A percentile compares a stretch with the other conserved stretches of the same genome.
phyloP scores from a whole-genome alignment of 495 filamentous ascomycete genomes.

The Aspergillus carlsbadensis region DNA sequence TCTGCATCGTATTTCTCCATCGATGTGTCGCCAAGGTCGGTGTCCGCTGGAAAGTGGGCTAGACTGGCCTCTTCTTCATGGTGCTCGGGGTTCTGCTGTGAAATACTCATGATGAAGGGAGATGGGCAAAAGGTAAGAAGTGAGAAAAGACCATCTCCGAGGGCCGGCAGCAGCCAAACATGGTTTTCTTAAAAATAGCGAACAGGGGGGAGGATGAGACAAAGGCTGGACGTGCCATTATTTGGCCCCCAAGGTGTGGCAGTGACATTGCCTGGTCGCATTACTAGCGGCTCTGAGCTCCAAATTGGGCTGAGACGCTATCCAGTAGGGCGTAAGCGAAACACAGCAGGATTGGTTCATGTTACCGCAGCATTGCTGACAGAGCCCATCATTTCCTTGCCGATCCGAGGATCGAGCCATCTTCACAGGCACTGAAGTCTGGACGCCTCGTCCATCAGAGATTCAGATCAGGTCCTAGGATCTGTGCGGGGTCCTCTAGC shows the following conservation, averaged over 20 bases:
- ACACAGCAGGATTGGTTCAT: background rate
- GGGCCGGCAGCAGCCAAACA: slow-evolving; percentile 3
- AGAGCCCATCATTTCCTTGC: background rate
- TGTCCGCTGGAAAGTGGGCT: background rate
- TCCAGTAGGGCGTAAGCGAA: background rate
- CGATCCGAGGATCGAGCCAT: background rate
- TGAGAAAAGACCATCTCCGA: background rate
- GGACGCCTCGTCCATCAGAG: too few species aligned
- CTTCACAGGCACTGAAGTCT: background rate
- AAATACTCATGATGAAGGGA: background rate
- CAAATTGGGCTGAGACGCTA: background rate
- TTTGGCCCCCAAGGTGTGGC: background rate
- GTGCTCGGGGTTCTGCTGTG: background rate
- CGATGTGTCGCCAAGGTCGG: background rate
- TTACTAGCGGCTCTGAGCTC: background rate
- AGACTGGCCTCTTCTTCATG: slow-evolving; percentile 9
- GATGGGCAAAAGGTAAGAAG: background rate
- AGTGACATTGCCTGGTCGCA: background rate
- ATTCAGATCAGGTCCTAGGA: too few species aligned
- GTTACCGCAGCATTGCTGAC: slow-evolving; percentile 1
- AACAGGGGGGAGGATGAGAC: slow-evolving; percentile 3
- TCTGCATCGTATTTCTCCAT: slow-evolving; percentile 2
- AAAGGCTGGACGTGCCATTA: background rate
- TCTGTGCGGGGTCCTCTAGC: too few species aligned
- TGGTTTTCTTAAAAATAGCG: background rate